Evolutionary conservation across 805 yeast genomes (phyloP).

Genomic region (Brettanomyces sp.): DNA sequence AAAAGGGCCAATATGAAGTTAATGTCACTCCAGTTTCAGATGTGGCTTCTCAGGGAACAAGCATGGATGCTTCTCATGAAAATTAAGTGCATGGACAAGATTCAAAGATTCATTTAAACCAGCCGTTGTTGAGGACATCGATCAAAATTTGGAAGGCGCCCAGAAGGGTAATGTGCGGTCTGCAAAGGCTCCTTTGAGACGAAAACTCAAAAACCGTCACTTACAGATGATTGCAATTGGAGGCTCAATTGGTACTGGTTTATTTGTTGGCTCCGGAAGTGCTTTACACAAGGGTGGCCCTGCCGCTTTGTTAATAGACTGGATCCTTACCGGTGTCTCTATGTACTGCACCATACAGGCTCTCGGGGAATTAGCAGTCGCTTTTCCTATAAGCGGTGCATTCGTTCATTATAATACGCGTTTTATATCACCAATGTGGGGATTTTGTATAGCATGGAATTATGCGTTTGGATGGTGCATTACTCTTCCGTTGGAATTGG

Average conservation of each 20-base stretch:
- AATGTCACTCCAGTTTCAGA: no score
- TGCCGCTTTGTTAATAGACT: slow-evolving; percentile 55
- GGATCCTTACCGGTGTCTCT: slow-evolving; percentile 50
- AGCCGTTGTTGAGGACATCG: slow-evolving; percentile 23
- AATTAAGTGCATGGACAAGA: slow-evolving; percentile 3
- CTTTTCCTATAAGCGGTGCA: slow-evolving; percentile 57
- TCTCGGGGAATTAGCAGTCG: slow-evolving; percentile 53
- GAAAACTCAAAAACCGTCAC: slow-evolving; percentile 54
- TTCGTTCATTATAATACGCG: slow-evolving; percentile 53
- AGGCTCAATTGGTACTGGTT: slow-evolving; percentile 78
- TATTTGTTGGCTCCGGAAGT: slow-evolving; percentile 65
- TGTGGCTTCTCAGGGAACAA: neutral
- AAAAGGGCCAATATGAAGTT: no score
- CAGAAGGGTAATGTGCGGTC: slow-evolving; percentile 39
- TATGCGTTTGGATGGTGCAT: slow-evolving; percentile 48
- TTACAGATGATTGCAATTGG: slow-evolving; percentile 77
- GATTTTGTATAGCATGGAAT: slow-evolving; percentile 55
- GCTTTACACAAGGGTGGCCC: slow-evolving; percentile 64
- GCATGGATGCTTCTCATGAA: neutral
- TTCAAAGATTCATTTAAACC: slow-evolving; percentile 19
- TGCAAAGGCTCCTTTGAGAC: slow-evolving; percentile 39
- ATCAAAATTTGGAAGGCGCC: slow-evolving; percentile 31
- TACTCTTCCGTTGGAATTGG: slow-evolving; percentile 45
- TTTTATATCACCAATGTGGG: slow-evolving; percentile 48
- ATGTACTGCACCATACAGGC: slow-evolving; percentile 58